These are phyloP conservation scores for Marchantia polymorpha DNA, from an alignment of 225 moss, liverwort and hornwort genomes.

Conservation along the genomic window DNA sequence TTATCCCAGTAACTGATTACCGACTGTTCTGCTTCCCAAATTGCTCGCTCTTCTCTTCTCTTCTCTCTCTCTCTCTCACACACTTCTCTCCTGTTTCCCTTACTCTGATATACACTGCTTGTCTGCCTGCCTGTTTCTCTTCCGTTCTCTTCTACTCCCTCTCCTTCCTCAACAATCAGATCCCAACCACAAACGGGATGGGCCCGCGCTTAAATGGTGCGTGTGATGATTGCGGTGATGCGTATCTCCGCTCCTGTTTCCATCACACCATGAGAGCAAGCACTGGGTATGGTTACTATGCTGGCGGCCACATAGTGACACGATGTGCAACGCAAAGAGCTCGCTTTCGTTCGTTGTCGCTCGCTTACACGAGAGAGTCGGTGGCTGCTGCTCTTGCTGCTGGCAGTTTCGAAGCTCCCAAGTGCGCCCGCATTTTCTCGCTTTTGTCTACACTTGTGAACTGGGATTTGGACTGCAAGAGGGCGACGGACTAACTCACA, in stretches of 20 bases:
- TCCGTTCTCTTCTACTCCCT: not conserved
- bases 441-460: not conserved
- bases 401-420: not conserved
- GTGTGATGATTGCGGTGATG: slow-evolving; percentile 5
- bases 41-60: not conserved
- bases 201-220: not conserved
- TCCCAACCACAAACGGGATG: slow-evolving; percentile 18
- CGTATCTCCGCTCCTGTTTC: slow-evolving; percentile 11
- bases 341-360: not conserved
- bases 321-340: not conserved
- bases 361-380: not conserved
- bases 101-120: not conserved
- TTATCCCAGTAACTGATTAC: slow-evolving; percentile 12
- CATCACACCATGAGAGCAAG: not conserved
- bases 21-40: slow-evolving; percentile 2
- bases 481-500: not conserved
- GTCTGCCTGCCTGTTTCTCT: not conserved
- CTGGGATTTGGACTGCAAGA: not conserved
- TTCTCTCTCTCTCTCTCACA: not conserved
- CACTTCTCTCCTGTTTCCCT: not conserved
- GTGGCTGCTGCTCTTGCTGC: too few relatives aligned
- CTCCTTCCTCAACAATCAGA: not conserved
- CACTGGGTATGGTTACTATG: not conserved
- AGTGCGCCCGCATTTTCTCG: not conserved
- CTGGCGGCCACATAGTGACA: not conserved